Evolutionary conservation across 2,329 filamentous ascomycete genomes (phyloP), one percentile per base, ranked within the genome.

Genomic region (Colletotrichum siamense): DNA sequence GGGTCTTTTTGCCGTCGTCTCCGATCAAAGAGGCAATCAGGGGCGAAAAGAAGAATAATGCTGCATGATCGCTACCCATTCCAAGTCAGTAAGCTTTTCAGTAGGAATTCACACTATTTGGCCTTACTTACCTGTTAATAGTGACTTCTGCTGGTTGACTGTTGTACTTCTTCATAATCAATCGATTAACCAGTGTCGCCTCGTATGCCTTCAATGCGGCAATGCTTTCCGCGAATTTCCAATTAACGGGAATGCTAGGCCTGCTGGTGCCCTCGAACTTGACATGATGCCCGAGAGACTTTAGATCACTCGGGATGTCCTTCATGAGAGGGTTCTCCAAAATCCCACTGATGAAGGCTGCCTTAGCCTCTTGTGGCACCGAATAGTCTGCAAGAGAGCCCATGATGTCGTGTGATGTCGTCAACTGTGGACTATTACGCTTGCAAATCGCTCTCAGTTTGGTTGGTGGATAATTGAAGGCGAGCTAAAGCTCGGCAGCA

Each of bases 171-270:
- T 82, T 82, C 65, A 84, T 83, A 9, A 90, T 70, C 12, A 90
- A 80, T 1, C 83, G 82, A 64, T 86, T 87, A 32, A 90, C 77
- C 77, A 89, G 82, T 0, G 85, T 84, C 10, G 88, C 88, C 78
- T 90, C 88, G 22, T 89, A 80, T 2, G 82, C 88, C 79, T 90
- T 90, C 32, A 90, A 77, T 2, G 88, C 82, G 1, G 88, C 85
- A 2, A 89, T 86, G 63, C 88, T 89, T 79, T 91, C 90, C 4
- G 89, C 89, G 67, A 91, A 89, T 4, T 89, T 84, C 89, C 90
- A 91, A 68, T 89, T 90, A 80, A 91, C 88, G 0, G 89, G 88
- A 12, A 91, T 85, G 61, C 83, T 87, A 0, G 89, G 89, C 32
- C 81, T 80, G 28, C 83, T 79, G 18, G 79, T 82, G 6, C 89